Evolutionary conservation across 352 stramenopile genomes (phyloP).

Genomic region (Globisporangium apiculatum): DNA sequence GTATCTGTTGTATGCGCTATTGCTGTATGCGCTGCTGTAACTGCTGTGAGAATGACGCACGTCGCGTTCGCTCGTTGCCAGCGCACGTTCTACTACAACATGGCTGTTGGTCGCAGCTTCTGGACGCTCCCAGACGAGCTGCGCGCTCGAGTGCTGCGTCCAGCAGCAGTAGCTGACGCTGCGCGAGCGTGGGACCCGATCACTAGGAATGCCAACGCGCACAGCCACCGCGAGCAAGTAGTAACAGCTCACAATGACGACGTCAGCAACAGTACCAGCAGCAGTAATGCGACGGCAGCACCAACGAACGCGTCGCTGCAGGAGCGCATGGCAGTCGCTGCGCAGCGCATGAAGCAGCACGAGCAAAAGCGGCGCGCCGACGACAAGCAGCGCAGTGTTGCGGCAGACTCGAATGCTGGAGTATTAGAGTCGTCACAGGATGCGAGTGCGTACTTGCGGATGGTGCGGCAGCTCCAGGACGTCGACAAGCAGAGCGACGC

Average conservation of each 20-base stretch:
- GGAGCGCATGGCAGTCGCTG: constrained; percentile 53
- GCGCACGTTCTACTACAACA: constrained; percentile 79
- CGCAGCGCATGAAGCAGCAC: constrained; percentile 41
- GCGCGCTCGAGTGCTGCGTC: constrained; percentile 36
- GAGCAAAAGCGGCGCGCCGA: constrained; percentile 25
- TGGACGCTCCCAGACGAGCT: constrained; percentile 62
- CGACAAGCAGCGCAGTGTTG: constrained; percentile 8
- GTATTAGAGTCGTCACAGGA: neutral
- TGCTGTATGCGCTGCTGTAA: neutral
- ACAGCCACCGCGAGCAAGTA: constrained; percentile 25
- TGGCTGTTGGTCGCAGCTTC: constrained; percentile 63
- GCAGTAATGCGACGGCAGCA: constrained; percentile 4
- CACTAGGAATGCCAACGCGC: constrained; percentile 17
- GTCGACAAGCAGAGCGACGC: constrained; percentile 42
- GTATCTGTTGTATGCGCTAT: neutral
- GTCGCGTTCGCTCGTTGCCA: constrained; percentile 7
- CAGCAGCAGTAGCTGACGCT: constrained; percentile 11
- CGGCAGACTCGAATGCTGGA: too few relatives aligned
- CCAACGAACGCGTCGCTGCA: constrained; percentile 25
- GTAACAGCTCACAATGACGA: constrained; percentile 19
- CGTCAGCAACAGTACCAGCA: neutral
- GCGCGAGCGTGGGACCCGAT: constrained; percentile 22
- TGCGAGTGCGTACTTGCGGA: constrained; percentile 29
- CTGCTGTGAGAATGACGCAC: neutral
- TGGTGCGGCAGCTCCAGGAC: constrained; percentile 60